Percentiles rank a stretch among this genome's conserved stretches.
phyloP scores from a whole-genome alignment of 148 eudicot genomes.

The Chenopodium suecicum region DNA sequence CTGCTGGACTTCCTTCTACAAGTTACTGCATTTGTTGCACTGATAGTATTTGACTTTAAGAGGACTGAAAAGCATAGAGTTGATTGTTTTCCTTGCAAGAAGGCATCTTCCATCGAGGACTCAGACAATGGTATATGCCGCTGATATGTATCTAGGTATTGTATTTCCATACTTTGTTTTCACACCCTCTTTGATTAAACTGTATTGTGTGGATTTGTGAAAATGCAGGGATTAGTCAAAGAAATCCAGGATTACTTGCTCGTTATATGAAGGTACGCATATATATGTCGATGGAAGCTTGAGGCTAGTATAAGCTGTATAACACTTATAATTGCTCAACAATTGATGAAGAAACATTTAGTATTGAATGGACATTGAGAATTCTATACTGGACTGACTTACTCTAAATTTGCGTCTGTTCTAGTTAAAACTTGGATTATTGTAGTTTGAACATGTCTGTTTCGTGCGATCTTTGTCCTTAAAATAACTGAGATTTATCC shows the following conservation, averaged over 20 bases:
- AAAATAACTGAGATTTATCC: neutral
- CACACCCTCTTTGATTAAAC: conserved; percentile 8
- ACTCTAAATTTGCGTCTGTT: neutral
- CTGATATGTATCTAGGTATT: neutral
- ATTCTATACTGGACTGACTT: neutral
- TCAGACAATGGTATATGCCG: conserved; percentile 53
- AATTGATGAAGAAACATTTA: neutral
- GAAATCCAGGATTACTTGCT: conserved; percentile 71
- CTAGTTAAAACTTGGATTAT: neutral
- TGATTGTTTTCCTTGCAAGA: conserved; percentile 93
- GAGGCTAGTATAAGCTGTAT: neutral
- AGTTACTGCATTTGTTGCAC: conserved; percentile 97
- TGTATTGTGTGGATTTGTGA: conserved; percentile 20
- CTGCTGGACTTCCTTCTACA: conserved; percentile 94
- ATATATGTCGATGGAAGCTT: conserved; percentile 7
- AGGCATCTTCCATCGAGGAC: conserved; percentile 46
- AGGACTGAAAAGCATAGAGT: conserved; percentile 88
- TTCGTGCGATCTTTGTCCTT: neutral
- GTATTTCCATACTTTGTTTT: neutral
- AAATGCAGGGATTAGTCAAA: conserved; percentile 50
- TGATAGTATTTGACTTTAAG: conserved; percentile 82
- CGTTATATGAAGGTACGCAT: conserved; percentile 89
- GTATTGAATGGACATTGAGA: neutral
- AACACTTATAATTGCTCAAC: neutral
- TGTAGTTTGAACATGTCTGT: neutral